Evolutionary conservation across 2,329 filamentous ascomycete species (phyloP), one percentile per base, ranked within the genome.

Genomic region (Aspergillus fructus): DNA sequence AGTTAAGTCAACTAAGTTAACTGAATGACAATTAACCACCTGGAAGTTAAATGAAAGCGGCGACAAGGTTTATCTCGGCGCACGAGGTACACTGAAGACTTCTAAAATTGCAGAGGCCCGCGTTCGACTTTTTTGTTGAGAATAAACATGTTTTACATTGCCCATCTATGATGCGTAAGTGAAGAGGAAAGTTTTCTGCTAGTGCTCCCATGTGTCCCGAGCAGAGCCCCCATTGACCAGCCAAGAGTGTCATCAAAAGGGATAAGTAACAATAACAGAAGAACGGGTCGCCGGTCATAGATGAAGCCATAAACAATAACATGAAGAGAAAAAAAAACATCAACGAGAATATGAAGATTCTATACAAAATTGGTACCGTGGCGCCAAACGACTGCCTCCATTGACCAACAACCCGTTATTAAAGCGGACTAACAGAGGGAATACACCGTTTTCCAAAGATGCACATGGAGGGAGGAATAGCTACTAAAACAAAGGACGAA

Each of bases 401-500:
- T 69, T 64, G 64, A 68, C 66, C 68, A 71, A 66, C 64, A 70
- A 68, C 66, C 66, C 66, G 64, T 62, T 64, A 65, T 65, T 65
- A 66, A 66, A 45, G 54, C 57, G 62, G 64, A 69, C 64, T 63
- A 68, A 71, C 66, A 64, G 66, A 68, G 60, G 62, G 64, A 64
- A 69, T 61, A 68, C 65, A 64, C 64, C 69, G 71, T 69, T 68
- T 65, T 70, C 62, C 67, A 65, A 67, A 67, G 60, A 67, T 64
- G 62, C 59, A 67, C 55, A 64, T 56, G 66, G 66, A 67, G 70
- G 68, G 71, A 66, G 51, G 69, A 75, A 75, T 71, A 74, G 70
- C 69, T 78, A 77, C 63, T 78, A 78, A 78, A 75, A 78, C 76
- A 76, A 63, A 50, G 59, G 59, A 54, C 61, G 61, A 69, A 72